Evolutionary conservation across 2,329 filamentous ascomycete species (phyloP).

Genomic region (Ophiobolus disseminans): DNA sequence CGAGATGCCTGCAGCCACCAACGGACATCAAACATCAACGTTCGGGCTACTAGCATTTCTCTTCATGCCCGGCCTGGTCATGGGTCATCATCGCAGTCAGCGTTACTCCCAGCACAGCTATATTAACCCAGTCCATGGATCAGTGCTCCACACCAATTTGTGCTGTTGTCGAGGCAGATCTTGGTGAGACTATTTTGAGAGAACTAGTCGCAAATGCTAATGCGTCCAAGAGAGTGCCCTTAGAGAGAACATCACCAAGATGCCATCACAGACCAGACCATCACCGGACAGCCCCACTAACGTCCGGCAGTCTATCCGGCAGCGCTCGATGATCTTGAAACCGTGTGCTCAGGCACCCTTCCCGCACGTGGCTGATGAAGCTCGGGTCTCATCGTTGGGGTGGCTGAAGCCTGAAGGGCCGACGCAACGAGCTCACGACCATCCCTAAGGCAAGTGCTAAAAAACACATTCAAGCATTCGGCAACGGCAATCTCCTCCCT

Average conservation of each 20-base stretch:
- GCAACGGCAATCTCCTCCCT: no score
- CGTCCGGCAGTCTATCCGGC: constrained; percentile 16
- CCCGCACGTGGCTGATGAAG: constrained; percentile 17
- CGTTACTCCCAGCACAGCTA: neutral
- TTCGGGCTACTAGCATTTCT: neutral
- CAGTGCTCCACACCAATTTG: neutral
- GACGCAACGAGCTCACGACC: no score
- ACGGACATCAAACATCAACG: neutral
- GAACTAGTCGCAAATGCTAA: constrained; percentile 6
- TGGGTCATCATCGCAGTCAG: constrained; percentile 9
- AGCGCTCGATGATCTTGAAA: constrained; percentile 10
- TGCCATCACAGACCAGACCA: constrained; percentile 2
- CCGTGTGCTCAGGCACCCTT: constrained; percentile 13
- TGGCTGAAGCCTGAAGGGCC: constrained; percentile 20
- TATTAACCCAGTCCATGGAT: neutral
- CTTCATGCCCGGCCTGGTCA: neutral
- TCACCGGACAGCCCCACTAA: constrained; percentile 18
- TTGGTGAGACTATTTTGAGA: constrained; percentile 9
- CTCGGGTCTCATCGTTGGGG: constrained; percentile 6
- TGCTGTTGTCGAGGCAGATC: constrained; percentile 2
- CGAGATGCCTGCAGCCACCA: neutral
- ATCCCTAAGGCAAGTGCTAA: no score
- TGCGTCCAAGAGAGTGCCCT: no score
- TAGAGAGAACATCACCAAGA: no score
- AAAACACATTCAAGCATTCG: no score